Base-by-base conservation (phyloP, 208 protist species). In the Tritrichomonas musculus region DNA sequence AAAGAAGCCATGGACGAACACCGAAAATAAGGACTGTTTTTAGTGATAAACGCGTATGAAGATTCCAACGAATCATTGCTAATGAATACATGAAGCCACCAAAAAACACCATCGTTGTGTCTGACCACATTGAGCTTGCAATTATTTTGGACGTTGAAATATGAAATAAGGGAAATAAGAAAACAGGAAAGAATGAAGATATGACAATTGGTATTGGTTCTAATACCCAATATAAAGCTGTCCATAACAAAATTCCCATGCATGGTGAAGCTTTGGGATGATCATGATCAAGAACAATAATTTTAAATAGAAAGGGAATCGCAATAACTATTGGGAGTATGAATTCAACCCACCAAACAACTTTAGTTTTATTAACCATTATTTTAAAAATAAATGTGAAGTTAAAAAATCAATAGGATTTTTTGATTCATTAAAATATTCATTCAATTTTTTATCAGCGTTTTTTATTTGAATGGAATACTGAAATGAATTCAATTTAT, bases 31-130 rank as follows among this genome's bases (percentile, higher is more conserved):
- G 4, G 1, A 95, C 80, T 39, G 77, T 77, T 39, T 44, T 39
- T 11, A 94, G 41, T 1, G 94, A 44, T 49, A 95, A 72, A 13
- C 94, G 73, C 0, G 53, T 49, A 75, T 95, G 94, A 49, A 94
- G 44, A 9, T 65, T 64, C 49, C 93, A 94, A 13, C 41, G 17
- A 73, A 94, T 73, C 53, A 94, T 82, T 33, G 94, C 94, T n/a
- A 73, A 55, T 0, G 94, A 93, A 44, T 94, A 72, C 14, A 95
- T 80, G n/a, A 95, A 92, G 27, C 94, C 94, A 2, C 93, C 94
- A 3, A 95, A 69, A 65, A 95, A 95, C 41, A 95, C 75, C 11
- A 93, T 36, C 47, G 66, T 92, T 69, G 93, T 94, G 69, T 95
- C 94, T 41, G 36, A 30, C 14, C 94, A 94, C 82, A 93, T 94